phyloP scores from a whole-genome alignment of 768 basidiomycete species.

The Tricholoma matsutake region DNA sequence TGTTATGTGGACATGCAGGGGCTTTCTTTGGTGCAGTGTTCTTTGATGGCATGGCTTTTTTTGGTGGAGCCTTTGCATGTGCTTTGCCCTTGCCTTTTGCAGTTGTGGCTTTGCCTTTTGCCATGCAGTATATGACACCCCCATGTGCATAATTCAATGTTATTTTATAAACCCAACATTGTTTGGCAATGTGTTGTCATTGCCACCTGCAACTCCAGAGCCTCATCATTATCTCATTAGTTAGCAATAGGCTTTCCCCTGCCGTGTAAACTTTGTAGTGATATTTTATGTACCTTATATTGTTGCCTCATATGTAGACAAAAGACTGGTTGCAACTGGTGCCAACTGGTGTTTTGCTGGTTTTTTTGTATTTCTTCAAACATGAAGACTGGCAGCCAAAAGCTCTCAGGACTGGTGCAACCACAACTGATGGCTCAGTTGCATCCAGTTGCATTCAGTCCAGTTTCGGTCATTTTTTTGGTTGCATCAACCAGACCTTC shows the following conservation, averaged over 20 bases:
- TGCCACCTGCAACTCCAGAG: background rate
- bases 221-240: background rate
- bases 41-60: background rate
- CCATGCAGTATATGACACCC: background rate
- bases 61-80: background rate
- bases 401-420: background rate
- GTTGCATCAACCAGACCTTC: too few species aligned
- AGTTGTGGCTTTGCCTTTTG: background rate
- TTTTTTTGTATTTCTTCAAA: background rate
- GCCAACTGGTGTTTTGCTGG: background rate
- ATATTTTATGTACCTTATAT: background rate
- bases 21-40: background rate
- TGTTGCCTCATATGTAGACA: background rate
- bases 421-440: too few species aligned
- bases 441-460: too few species aligned
- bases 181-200: background rate
- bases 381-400: background rate
- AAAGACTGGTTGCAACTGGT: background rate
- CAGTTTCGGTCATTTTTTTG: too few species aligned
- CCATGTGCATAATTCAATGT: background rate
- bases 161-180: background rate
- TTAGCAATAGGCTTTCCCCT: background rate
- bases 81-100: background rate
- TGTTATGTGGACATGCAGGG: background rate
- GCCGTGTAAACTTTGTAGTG: background rate